Base-by-base conservation (phyloP, 257 asterid genomes). In the Nicotiana paniculata region DNA sequence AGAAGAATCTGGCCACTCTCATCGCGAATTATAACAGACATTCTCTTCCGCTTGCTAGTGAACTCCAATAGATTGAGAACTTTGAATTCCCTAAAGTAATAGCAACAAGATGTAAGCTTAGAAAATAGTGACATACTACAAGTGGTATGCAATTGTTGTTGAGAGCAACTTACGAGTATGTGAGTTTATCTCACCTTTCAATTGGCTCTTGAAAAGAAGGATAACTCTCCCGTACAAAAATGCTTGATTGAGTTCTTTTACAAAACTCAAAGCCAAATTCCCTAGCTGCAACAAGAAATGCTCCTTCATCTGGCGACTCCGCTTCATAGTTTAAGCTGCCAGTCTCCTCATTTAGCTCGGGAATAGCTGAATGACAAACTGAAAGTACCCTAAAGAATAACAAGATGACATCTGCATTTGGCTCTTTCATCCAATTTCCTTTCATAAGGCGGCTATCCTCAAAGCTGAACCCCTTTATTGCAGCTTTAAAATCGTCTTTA, bases 31-130 rank as follows among this genome's bases (percentile, higher is more conserved):
- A 93, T 91, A 72, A 91, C 95, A 84, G 99, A 92, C 98, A 95
- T 95, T 84, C 99, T 87, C 91, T 95, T 95, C 91, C 99, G 89
- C 84, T 95, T 95, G 95, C 99, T 95, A 62, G 99, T 93, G 90
- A 93, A 95, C 85, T 93, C 96, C 91, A 95, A 83, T 89, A 93
- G 87, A 88, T 90, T 92, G 85, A 95, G 97, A 90, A 95, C 85
- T 87, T 91, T 95, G 91, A 74, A 92, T 89, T 95, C 97, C 94
- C 99, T 95, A 93, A 77, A 85, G 58, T 37, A 82, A 78, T 15
- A 75, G 35, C 28, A 51, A 48, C 13, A 74, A 16, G 13, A 75
- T 9, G 79, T 48, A 15, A 75, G 16, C 8, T 74, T 48, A 74
- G 16, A 48, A 75, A 75, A 75, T 26, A 75, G 26, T 16, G 6